Conservation (phyloP, 805 yeast genomes). For the Myxozyma melibiosi region DNA sequence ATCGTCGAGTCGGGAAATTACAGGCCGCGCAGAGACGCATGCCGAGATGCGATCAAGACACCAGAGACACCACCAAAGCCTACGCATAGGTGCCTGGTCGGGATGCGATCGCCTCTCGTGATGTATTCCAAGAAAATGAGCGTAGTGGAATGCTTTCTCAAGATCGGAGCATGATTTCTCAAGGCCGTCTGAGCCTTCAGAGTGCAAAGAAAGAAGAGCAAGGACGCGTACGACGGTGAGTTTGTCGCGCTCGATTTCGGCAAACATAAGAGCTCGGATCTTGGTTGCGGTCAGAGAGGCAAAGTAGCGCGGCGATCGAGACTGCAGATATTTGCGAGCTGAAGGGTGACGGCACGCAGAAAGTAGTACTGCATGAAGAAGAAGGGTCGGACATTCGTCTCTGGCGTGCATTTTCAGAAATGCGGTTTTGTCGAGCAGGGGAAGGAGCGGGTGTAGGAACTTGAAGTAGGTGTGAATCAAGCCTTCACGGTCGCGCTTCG, state of each 20-base stretch:
- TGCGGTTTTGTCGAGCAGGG: conserved; percentile 47
- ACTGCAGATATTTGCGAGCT: conserved; percentile 40
- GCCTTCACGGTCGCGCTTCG: conserved; percentile 40
- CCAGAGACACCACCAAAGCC: conserved; percentile 48
- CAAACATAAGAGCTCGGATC: conserved; percentile 44
- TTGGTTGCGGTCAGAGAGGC: conserved; percentile 42
- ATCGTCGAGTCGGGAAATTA: conserved; percentile 46
- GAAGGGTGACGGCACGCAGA: conserved; percentile 48
- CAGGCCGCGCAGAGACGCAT: conserved; percentile 46
- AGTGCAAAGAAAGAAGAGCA: conserved; percentile 45
- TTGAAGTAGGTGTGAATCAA: conserved; percentile 47
- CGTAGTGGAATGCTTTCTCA: conserved; percentile 46
- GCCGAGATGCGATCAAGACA: conserved; percentile 47
- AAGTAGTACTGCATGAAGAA: conserved; percentile 49
- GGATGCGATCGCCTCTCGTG: conserved; percentile 44
- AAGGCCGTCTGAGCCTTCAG: conserved; percentile 47
- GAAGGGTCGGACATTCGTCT: conserved; percentile 46
- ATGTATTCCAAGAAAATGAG: conserved; percentile 46
- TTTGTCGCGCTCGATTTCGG: conserved; percentile 47
- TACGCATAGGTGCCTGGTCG: conserved; percentile 39
- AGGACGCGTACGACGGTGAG: conserved; percentile 44
- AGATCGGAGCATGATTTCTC: conserved; percentile 46
- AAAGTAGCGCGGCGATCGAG: conserved; percentile 41
- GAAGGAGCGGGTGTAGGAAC: conserved; percentile 47
- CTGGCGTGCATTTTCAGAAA: conserved; percentile 45